These are phyloP conservation scores for Sherardia arvensis DNA, from an alignment of 257 asterid genomes.

Conservation along the genomic window DNA sequence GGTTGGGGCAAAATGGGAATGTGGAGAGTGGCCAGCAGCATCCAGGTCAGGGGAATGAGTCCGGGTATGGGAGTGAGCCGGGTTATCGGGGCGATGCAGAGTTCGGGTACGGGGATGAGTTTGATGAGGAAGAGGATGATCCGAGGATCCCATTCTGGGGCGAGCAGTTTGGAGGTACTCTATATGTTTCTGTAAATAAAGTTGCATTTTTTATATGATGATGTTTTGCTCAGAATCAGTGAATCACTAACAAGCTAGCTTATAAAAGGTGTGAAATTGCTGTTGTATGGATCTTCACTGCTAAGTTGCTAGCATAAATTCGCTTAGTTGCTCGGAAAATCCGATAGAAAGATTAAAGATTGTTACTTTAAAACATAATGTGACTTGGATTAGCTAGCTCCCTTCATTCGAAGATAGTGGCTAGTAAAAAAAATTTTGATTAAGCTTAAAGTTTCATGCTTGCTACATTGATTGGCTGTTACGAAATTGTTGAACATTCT, in stretches of 20 bases:
- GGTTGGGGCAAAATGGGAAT: conserved; percentile 49
- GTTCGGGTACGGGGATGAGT: conserved; percentile 75
- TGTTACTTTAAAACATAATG: neutral
- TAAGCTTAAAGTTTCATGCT: neutral
- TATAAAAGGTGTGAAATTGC: neutral
- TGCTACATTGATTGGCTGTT: neutral
- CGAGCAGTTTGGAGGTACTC: conserved; percentile 67
- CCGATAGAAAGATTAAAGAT: too few relatives aligned
- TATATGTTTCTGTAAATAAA: neutral
- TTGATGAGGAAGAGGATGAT: conserved; percentile 74
- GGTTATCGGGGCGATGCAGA: conserved; percentile 92
- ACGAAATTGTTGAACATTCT: too few relatives aligned
- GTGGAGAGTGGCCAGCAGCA: conserved; percentile 24
- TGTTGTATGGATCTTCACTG: neutral
- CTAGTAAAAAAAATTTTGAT: too few relatives aligned
- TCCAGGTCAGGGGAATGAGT: conserved; percentile 65
- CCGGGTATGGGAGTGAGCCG: conserved; percentile 96
- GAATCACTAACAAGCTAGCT: neutral
- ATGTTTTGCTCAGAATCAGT: neutral
- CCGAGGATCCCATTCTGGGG: conserved; percentile 69
- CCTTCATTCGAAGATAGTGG: neutral
- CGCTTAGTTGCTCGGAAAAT: neutral
- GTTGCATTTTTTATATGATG: neutral
- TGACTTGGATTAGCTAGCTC: neutral
- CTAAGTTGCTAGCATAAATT: neutral